Evolutionary conservation across 176 grass and related monocot species (phyloP), one percentile per base, ranked within the genome.

Genomic region (Cenchrus fungigraminus): DNA sequence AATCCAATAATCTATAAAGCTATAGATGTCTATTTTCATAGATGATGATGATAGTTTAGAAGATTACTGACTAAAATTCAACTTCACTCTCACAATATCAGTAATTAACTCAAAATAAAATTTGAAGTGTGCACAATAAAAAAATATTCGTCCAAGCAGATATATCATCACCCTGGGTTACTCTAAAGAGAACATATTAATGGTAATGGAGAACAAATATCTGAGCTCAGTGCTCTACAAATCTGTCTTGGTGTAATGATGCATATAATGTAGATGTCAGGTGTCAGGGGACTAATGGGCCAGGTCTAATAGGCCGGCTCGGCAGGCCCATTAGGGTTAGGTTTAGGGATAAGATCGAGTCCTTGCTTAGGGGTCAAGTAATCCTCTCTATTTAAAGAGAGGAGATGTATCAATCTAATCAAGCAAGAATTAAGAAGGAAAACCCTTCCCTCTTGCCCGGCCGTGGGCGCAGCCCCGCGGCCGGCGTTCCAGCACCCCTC

Each of bases 71-170:
- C 6, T 40, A 40, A 46, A 78, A 14, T 63, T 65, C n/a, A 88
- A 58, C 29, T 83, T 78, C n/a, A 52, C 63, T 20, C 31, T 70
- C 56, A 65, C 11, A 73, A 68, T 46, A 45, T 86, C 16, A 13
- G 50, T 34, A 71, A 46, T 54, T 83, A 46, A 66, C 56, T 86
- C n/a, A 57, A 13, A 73, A 74, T 50, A 28, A 79, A 88, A 32
- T 13, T n/a, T 43, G 8, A 20, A 73, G 15, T 17, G 6, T 4
- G 12, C 20, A 6, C 45, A 47, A 29, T 42, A 79, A 22, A 54
- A 54, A 13, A 13, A 72, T 9, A 14, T 55, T 25, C 8, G 9
- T 76, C 63, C 12, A 12, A 65, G 46, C 16, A 79, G 65, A 65
- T 55, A 68, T 19, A 80, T 53, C 17, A 85, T 83, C 15, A 69